A percentile compares a stretch with the other conserved stretches of the same genome.
Evolutionary conservation across 352 stramenopile species (phyloP).

Genomic region (Phytophthora vignae): DNA sequence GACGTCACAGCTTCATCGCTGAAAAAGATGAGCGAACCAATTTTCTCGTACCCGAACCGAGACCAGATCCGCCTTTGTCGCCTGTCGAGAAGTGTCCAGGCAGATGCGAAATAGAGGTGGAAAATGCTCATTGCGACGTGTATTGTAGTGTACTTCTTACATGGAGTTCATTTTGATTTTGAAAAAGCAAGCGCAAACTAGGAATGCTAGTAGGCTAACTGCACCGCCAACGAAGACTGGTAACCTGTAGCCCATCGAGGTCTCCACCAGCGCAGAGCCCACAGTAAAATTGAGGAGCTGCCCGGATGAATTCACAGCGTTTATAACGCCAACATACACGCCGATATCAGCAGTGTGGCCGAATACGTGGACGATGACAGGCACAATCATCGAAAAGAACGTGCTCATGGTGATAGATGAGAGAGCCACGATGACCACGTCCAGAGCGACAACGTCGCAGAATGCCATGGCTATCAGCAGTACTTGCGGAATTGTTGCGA

Average conservation of each 20-base stretch:
- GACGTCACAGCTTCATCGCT: slow-evolving; percentile 65
- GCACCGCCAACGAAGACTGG: slow-evolving; percentile 53
- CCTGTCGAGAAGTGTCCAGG: slow-evolving; percentile 38
- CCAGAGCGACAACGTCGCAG: slow-evolving; percentile 37
- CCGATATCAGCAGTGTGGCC: slow-evolving; percentile 49
- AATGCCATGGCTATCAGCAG: slow-evolving; percentile 43
- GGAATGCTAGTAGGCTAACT: neutral
- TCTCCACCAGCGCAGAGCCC: slow-evolving; percentile 50
- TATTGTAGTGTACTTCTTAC: slow-evolving; percentile 16
- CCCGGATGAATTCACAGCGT: slow-evolving; percentile 58
- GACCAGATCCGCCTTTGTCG: slow-evolving; percentile 77
- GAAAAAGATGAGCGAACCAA: slow-evolving; percentile 48
- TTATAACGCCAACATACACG: slow-evolving; percentile 63
- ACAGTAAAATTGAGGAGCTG: slow-evolving; percentile 63
- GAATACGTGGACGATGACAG: slow-evolving; percentile 37
- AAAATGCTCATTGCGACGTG: neutral
- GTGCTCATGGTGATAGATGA: slow-evolving; percentile 22
- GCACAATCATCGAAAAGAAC: neutral
- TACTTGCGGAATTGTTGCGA: slow-evolving; percentile 24
- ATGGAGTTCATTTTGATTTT: slow-evolving; percentile 51
- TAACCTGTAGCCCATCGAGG: slow-evolving; percentile 44
- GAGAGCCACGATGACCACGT: slow-evolving; percentile 49
- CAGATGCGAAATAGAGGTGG: slow-evolving; percentile 14
- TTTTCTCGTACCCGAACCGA: slow-evolving; percentile 71
- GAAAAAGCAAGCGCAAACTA: slow-evolving; percentile 49